Evolutionary conservation across 257 asterid species (phyloP).

Genomic region (Capsicum baccatum): DNA sequence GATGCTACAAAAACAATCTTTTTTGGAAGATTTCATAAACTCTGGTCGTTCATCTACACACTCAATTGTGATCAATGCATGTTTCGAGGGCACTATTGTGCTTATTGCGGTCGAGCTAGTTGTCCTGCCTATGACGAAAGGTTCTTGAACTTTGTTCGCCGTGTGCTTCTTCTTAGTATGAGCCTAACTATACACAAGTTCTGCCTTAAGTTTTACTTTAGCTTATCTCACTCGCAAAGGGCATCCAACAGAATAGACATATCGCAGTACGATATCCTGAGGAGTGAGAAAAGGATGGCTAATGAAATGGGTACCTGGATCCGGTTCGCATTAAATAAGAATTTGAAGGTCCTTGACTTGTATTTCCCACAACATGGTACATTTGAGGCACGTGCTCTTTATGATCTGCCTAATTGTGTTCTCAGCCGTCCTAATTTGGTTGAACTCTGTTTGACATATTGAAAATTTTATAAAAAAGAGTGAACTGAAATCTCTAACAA

Average conservation of each 20-base stretch:
- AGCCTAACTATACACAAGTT: not conserved
- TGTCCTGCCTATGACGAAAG: conserved; percentile 16
- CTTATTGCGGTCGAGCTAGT: not conserved
- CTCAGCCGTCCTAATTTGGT: no score
- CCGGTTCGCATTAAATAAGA: no score
- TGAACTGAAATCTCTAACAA: conserved; percentile 30
- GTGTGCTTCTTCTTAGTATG: conserved; percentile 33
- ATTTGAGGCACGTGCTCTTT: no score
- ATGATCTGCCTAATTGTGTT: no score
- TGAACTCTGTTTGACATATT: no score
- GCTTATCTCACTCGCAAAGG: no score
- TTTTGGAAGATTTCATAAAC: conserved; percentile 39
- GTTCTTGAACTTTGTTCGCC: conserved; percentile 33
- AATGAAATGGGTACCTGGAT: not conserved
- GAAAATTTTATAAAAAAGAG: not conserved
- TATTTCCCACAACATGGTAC: no score
- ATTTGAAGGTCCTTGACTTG: no score
- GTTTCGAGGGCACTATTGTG: conserved; percentile 18
- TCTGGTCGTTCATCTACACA: conserved; percentile 39
- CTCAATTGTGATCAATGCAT: conserved; percentile 38
- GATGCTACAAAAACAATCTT: conserved; percentile 39
- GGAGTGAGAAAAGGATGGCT: no score
- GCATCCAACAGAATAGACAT: no score
- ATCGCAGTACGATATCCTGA: no score
- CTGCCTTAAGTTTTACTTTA: no score